Percentiles rank a stretch among this genome's conserved stretches.
These are phyloP conservation scores for Phytopythium chamaehyphon DNA, from an alignment of 352 stramenopile species.

Conservation along the genomic window DNA sequence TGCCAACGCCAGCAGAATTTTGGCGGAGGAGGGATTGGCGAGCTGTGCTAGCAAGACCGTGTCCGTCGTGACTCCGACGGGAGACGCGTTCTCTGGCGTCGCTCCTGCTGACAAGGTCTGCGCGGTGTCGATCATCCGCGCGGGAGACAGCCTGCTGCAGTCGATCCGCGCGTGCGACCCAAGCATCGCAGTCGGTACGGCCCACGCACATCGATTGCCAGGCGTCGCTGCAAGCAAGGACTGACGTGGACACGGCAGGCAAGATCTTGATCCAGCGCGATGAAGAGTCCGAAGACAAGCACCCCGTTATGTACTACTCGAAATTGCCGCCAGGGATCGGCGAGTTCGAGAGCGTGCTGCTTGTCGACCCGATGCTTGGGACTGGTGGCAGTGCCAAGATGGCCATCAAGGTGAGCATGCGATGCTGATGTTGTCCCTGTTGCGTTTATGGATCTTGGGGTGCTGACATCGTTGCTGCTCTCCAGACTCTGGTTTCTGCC, in stretches of 20 bases:
- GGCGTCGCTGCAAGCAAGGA: not conserved
- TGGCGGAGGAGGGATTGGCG: constrained; percentile 66
- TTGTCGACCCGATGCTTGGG: constrained; percentile 96
- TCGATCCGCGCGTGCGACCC: constrained; percentile 85
- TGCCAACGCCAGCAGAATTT: constrained; percentile 50
- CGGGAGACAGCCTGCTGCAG: constrained; percentile 88
- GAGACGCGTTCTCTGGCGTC: constrained; percentile 47
- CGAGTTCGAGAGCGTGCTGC: constrained; percentile 79
- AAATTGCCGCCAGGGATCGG: constrained; percentile 90
- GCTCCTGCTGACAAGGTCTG: constrained; percentile 70
- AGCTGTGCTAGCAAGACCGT: constrained; percentile 43
- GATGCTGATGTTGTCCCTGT: too few relatives aligned
- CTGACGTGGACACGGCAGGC: constrained; percentile 22
- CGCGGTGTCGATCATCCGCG: constrained; percentile 92
- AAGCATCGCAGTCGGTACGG: constrained; percentile 60
- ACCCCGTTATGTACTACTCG: constrained; percentile 90
- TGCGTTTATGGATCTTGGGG: too few relatives aligned
- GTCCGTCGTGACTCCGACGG: constrained; percentile 65
- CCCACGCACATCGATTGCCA: not conserved
- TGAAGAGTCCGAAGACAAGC: constrained; percentile 84
- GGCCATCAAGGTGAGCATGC: constrained; percentile 76
- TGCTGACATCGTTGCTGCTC: not conserved
- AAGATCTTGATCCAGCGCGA: constrained; percentile 98
- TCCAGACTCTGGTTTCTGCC: constrained; percentile 74
- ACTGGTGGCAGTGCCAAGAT: constrained; percentile 87